Evolutionary conservation across 2,329 filamentous ascomycete genomes (phyloP), one percentile per base, ranked within the genome.

Genomic region (Claviceps arundinis): DNA sequence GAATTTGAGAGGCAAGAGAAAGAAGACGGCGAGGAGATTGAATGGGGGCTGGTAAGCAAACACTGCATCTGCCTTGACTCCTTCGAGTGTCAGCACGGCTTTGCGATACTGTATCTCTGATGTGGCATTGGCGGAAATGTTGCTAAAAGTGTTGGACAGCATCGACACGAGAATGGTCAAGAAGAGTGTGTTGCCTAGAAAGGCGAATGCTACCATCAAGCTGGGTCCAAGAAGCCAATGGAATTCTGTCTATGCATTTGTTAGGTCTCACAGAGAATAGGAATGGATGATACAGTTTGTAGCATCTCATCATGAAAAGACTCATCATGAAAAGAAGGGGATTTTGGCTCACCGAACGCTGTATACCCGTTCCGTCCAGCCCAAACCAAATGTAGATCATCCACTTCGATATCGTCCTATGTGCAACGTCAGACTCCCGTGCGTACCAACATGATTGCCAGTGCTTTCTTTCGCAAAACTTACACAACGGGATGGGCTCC

Each of bases 331-430:
- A 22, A 22, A 22, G 22, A 22, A 22, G 22, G 3, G n/a, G n/a
- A n/a, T 3, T 6, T 8, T 9, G 6, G 62, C 71, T 62, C 61
- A 75, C 74, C 52, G 78, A 79, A 57, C 73, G 66, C 47, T 80
- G 73, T 43, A 84, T 81, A 7, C 80, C 80, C 3, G 76, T 81
- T 6, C 79, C 88, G 59, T 93, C 88, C 1, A 94, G 77, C 2
- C 88, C 88, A 62, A 94, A 93, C 88, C 88, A 94, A 57, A 94
- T 90, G 77, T 86, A 93, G 1, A 93, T 77, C 87, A 94, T 91
- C 88, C 88, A 94, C 66, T 90, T 89, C 45, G 81, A 81, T 56
- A 93, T 89, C 1, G 83, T 87, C 4, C 74, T 77, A 47, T 77
- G 47, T 13, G 24, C 37, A 14, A 16, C 13, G 41, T 54, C 37